Conservation (phyloP, 2,329 filamentous ascomycete genomes). For the Beauveria scarabaeidicola region DNA sequence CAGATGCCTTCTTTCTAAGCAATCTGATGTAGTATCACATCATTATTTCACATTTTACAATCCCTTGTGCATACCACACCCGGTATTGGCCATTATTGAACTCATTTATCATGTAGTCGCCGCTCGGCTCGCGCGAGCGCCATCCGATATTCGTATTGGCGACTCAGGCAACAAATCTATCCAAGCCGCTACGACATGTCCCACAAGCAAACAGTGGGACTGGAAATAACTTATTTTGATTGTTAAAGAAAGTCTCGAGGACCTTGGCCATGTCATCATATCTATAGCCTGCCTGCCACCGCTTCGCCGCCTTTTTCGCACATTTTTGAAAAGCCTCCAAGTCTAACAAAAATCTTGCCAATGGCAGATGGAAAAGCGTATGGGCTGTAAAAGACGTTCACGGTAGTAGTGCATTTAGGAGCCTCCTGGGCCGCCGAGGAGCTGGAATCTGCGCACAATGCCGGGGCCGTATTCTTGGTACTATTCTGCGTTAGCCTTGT, state of each 20-base stretch:
- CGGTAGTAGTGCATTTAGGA: slow-evolving; percentile 37
- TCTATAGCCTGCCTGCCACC: neutral
- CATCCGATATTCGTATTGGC: too few species aligned
- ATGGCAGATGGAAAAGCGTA: neutral
- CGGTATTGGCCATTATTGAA: too few species aligned
- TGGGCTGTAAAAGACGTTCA: neutral
- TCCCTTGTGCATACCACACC: neutral
- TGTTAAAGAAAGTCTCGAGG: neutral
- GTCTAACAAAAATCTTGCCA: neutral
- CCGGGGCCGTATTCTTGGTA: slow-evolving; percentile 95
- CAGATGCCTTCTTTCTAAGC: neutral
- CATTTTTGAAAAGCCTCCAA: neutral
- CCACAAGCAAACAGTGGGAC: neutral
- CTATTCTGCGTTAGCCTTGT: slow-evolving; percentile 30
- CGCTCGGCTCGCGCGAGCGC: neutral
- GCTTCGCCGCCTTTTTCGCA: neutral
- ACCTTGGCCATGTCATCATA: neutral
- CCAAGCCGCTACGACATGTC: neutral
- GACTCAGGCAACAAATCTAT: neutral
- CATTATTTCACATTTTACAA: neutral
- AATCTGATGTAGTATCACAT: neutral
- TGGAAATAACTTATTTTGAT: neutral
- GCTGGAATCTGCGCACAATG: slow-evolving; percentile 88
- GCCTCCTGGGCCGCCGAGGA: slow-evolving; percentile 84
- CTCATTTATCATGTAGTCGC: neutral